These are phyloP conservation scores for Persicaria maculosa DNA, from an alignment of 148 eudicot genomes.

Conservation along the genomic window DNA sequence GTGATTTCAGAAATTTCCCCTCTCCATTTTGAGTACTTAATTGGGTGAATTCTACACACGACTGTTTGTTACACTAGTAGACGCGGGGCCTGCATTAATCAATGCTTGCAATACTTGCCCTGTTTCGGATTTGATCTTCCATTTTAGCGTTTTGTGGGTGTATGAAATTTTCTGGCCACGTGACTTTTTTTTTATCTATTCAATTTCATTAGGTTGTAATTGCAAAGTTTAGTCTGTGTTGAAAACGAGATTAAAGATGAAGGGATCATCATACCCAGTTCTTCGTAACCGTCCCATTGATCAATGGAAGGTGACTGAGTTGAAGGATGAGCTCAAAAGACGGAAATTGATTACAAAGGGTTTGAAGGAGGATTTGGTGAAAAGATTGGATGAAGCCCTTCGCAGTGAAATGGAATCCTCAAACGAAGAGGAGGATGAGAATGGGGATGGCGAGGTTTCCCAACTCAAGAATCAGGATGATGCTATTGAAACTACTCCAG, in stretches of 20 bases:
- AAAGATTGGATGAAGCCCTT: slow-evolving; percentile 62
- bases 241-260: neutral
- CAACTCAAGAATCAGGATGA: slow-evolving; percentile 18
- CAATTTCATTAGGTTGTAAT: neutral
- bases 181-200: neutral
- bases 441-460: slow-evolving; percentile 19
- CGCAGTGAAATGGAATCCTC: slow-evolving; percentile 41
- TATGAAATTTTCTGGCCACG: neutral
- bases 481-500: slow-evolving; percentile 13
- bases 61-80: no score
- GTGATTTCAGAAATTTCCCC: no score
- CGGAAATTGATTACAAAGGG: slow-evolving; percentile 67
- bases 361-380: slow-evolving; percentile 74
- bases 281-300: slow-evolving; percentile 75
- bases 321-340: slow-evolving; percentile 86
- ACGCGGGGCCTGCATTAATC: no score
- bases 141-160: neutral
- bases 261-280: slow-evolving; percentile 47
- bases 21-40: no score
- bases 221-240: neutral
- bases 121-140: neutral
- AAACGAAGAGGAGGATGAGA: slow-evolving; percentile 17
- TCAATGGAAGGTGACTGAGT: slow-evolving; percentile 87
- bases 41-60: no score
- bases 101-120: no score